A percentile compares a stretch with the other conserved stretches of the same genome.
Evolutionary conservation across 352 stramenopile genomes (phyloP).

Genomic region (Phytophthora vignae): DNA sequence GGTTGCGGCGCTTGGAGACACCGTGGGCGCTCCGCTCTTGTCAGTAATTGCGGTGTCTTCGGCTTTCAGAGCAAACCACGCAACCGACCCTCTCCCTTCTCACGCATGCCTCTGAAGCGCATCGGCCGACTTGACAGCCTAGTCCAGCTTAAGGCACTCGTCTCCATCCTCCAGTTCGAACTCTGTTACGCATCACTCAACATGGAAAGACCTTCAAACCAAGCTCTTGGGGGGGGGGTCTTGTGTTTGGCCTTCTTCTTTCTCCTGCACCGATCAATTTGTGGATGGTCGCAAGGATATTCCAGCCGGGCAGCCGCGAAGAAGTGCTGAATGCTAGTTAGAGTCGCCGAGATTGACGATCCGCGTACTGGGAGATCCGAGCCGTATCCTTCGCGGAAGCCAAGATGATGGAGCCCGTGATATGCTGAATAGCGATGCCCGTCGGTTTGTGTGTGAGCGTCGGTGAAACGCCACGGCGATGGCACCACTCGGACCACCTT

Average conservation of each 20-base stretch:
- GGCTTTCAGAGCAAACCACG: constrained; percentile 11
- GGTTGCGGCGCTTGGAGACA: not conserved
- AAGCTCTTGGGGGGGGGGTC: not conserved
- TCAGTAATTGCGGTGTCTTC: constrained; percentile 2
- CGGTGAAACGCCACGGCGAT: not conserved
- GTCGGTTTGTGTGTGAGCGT: not conserved
- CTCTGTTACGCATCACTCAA: not conserved
- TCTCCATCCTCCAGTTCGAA: too few relatives aligned
- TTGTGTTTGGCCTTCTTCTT: constrained; percentile 5
- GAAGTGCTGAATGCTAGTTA: constrained; percentile 2
- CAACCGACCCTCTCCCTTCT: too few relatives aligned
- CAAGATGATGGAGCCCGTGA: constrained; percentile 1
- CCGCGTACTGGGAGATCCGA: not conserved
- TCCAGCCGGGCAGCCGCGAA: not conserved
- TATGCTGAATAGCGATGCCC: not conserved
- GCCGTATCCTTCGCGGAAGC: not conserved
- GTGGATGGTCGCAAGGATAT: constrained; percentile 7
- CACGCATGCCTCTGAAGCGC: constrained; percentile 7
- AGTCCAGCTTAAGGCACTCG: constrained; percentile 12
- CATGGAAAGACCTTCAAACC: not conserved
- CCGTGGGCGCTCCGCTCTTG: not conserved
- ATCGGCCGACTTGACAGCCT: not conserved
- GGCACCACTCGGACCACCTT: constrained; percentile 3
- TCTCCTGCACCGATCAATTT: constrained; percentile 11
- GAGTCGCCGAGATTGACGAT: not conserved